Percentiles rank a stretch among this genome's conserved stretches.
phyloP scores from a whole-genome alignment of 2,329 filamentous ascomycete genomes.

The Penicillium fuscoglaucum region DNA sequence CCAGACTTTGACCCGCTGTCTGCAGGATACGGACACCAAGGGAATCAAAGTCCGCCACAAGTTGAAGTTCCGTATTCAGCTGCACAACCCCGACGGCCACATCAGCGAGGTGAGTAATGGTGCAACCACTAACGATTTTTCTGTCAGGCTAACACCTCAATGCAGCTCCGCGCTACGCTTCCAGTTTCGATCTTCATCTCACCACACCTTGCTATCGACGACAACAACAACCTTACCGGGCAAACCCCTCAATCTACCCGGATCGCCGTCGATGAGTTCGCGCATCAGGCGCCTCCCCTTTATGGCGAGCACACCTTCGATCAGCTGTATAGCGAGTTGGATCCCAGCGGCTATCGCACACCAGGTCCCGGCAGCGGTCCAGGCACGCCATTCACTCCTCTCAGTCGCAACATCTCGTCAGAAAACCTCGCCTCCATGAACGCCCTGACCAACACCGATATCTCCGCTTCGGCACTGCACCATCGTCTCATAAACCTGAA shows the following conservation, averaged over 20 bases:
- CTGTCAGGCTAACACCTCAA: conserved; percentile 15
- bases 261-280: conserved; percentile 55
- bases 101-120: conserved; percentile 70
- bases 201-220: conserved; percentile 84
- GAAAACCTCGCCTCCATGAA: conserved; percentile 73
- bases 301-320: conserved; percentile 91
- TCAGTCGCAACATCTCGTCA: conserved; percentile 69
- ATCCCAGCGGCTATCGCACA: conserved; percentile 77
- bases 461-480: conserved; percentile 67
- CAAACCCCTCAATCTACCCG: conserved; percentile 55
- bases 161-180: conserved; percentile 77
- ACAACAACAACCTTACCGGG: conserved; percentile 75
- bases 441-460: conserved; percentile 51
- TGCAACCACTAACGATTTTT: too few relatives aligned
- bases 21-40: conserved; percentile 85
- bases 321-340: conserved; percentile 84
- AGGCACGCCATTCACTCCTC: conserved; percentile 73
- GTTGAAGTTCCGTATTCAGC: conserved; percentile 83
- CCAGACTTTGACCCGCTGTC: conserved; percentile 75
- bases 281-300: conserved; percentile 76
- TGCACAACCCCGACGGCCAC: conserved; percentile 94
- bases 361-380: conserved; percentile 67
- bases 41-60: conserved; percentile 93
- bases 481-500: conserved; percentile 62
- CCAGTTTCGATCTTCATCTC: conserved; percentile 95